Evolutionary conservation across 345 rosid genomes (phyloP).

Genomic region (Eucalyptus tenuipes): DNA sequence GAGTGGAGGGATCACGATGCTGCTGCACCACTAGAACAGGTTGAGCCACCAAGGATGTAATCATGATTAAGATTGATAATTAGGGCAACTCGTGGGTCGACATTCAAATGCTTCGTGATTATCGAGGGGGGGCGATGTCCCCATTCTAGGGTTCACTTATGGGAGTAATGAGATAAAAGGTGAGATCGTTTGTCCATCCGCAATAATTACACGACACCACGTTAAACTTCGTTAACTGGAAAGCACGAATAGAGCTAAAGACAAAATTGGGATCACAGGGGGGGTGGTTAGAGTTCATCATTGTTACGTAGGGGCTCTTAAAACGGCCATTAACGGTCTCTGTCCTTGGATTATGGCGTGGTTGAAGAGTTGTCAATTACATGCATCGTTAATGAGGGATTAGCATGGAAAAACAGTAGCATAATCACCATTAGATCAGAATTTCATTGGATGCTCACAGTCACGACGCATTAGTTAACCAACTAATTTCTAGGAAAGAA

Average conservation of each 20-base stretch:
- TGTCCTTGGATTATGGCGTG: neutral
- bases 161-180: neutral
- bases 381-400: neutral
- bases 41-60: neutral
- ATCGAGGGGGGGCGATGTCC: neutral
- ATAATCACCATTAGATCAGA: neutral
- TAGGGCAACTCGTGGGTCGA: neutral
- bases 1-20: neutral
- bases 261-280: neutral
- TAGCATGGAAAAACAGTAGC: neutral
- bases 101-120: neutral
- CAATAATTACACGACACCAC: neutral
- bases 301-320: neutral
- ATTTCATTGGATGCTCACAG: neutral
- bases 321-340: neutral
- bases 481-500: neutral
- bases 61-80: neutral
- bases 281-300: neutral
- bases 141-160: neutral
- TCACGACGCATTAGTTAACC: neutral
- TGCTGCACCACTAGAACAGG: neutral
- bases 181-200: neutral
- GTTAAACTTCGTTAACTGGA: neutral
- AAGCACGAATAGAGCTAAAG: neutral
- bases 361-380: neutral